These are phyloP conservation scores for Ottelia alismoides DNA, from an alignment of 106 monocot species.

Conservation along the genomic window DNA sequence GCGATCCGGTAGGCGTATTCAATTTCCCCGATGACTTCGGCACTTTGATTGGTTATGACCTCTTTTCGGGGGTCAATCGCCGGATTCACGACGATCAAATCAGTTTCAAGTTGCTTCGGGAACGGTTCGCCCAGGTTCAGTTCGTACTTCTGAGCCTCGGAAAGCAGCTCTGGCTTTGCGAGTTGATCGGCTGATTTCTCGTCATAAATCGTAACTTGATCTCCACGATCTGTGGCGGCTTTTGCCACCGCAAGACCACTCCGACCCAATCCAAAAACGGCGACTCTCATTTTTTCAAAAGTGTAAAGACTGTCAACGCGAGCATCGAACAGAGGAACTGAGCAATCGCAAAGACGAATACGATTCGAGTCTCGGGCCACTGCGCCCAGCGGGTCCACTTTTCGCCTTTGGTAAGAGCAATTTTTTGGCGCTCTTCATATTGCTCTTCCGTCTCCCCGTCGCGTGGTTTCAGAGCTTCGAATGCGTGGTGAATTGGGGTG, in stretches of 20 bases:
- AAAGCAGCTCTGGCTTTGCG: background rate
- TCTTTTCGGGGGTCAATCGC: too few species aligned
- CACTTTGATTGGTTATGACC: background rate
- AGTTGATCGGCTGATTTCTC: background rate
- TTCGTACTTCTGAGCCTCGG: background rate
- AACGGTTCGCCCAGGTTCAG: background rate
- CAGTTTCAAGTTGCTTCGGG: background rate
- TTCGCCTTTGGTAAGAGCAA: too few species aligned
- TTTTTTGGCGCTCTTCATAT: too few species aligned
- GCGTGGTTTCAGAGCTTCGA: too few species aligned
- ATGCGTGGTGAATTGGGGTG: constrained; percentile 1
- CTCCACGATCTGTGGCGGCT: background rate
- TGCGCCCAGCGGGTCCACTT: too few species aligned
- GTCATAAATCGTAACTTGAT: background rate
- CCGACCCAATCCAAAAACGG: background rate
- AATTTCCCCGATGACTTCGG: background rate
- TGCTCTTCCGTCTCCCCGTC: too few species aligned
- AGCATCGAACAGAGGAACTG: background rate
- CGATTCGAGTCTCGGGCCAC: background rate
- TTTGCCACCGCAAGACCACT: background rate
- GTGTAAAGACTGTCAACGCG: background rate
- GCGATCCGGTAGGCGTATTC: background rate
- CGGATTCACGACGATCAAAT: background rate
- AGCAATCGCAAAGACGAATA: background rate
- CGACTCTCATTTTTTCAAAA: background rate